Evolutionary conservation across 1,284 basidiomycete species (phyloP).

Genomic region (Tylopilus sp.): DNA sequence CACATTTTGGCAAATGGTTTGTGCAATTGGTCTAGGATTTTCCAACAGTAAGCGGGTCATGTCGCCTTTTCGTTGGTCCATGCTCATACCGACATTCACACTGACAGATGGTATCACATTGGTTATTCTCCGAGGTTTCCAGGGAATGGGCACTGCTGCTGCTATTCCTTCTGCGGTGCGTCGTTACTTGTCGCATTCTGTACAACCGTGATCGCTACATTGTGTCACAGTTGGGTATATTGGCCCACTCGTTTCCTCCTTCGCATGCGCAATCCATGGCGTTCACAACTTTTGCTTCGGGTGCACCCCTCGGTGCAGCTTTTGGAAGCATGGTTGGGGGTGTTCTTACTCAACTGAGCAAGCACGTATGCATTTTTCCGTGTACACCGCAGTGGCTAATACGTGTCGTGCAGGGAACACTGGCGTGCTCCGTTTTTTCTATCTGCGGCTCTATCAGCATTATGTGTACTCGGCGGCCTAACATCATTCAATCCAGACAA

Average conservation of each 20-base stretch:
- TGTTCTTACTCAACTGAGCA: slow-evolving; percentile 64
- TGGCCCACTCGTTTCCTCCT: slow-evolving; percentile 73
- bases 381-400: background rate
- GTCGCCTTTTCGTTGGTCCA: background rate
- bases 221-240: slow-evolving; percentile 62
- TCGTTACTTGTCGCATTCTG: slow-evolving; percentile 9
- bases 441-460: slow-evolving; percentile 50
- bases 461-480: slow-evolving; percentile 51
- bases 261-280: slow-evolving; percentile 66
- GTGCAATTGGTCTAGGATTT: slow-evolving; percentile 58
- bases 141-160: slow-evolving; percentile 70
- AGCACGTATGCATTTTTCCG: slow-evolving; percentile 22
- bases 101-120: slow-evolving; percentile 52
- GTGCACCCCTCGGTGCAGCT: slow-evolving; percentile 76
- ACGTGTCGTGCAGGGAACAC: slow-evolving; percentile 34
- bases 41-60: slow-evolving; percentile 40
- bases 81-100: background rate
- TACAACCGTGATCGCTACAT: background rate
- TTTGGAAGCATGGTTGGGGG: slow-evolving; percentile 72
- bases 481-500: slow-evolving; percentile 57
- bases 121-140: slow-evolving; percentile 67
- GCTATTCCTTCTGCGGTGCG: slow-evolving; percentile 67
- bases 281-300: slow-evolving; percentile 76
- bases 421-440: slow-evolving; percentile 68
- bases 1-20: slow-evolving; percentile 43